Evolutionary conservation across 2,329 filamentous ascomycete species (phyloP).

Genomic region (Ilyonectria destructans): DNA sequence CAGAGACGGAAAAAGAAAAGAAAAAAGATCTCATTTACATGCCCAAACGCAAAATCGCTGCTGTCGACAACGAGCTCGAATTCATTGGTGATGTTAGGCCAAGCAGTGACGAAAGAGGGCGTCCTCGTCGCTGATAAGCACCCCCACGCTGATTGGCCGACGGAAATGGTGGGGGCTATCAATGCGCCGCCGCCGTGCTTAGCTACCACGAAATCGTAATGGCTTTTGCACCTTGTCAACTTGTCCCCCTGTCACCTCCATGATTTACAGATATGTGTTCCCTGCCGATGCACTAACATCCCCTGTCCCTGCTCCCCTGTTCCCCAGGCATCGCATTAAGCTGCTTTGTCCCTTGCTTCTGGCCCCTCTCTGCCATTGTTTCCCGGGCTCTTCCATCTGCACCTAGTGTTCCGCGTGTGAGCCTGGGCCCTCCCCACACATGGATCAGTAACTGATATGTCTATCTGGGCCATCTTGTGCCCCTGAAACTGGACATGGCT

Average conservation of each 20-base stretch:
- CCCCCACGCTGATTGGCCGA: slow-evolving; percentile 45
- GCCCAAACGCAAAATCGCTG: neutral
- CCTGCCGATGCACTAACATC: neutral
- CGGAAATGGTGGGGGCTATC: slow-evolving; percentile 42
- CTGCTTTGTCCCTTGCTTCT: slow-evolving; percentile 2
- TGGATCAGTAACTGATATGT: slow-evolving; percentile 4
- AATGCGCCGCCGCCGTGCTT: slow-evolving; percentile 12
- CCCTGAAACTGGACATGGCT: slow-evolving; percentile 15
- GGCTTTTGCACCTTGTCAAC: slow-evolving; percentile 12
- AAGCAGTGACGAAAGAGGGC: slow-evolving; percentile 32
- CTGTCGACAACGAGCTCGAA: neutral
- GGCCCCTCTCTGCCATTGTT: neutral
- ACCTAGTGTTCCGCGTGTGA: neutral
- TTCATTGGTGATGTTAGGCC: neutral
- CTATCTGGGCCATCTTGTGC: neutral
- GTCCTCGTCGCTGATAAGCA: slow-evolving; percentile 47
- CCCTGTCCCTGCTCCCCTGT: neutral
- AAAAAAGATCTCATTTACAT: neutral
- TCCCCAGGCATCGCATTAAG: neutral
- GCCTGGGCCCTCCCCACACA: slow-evolving; percentile 9
- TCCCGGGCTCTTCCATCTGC: neutral
- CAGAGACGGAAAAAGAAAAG: no score
- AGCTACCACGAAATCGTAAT: slow-evolving; percentile 34
- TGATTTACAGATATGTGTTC: neutral
- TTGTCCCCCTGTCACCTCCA: slow-evolving; percentile 5